Conservation (phyloP, 768 basidiomycete genomes). For the Lentinula sp. region DNA sequence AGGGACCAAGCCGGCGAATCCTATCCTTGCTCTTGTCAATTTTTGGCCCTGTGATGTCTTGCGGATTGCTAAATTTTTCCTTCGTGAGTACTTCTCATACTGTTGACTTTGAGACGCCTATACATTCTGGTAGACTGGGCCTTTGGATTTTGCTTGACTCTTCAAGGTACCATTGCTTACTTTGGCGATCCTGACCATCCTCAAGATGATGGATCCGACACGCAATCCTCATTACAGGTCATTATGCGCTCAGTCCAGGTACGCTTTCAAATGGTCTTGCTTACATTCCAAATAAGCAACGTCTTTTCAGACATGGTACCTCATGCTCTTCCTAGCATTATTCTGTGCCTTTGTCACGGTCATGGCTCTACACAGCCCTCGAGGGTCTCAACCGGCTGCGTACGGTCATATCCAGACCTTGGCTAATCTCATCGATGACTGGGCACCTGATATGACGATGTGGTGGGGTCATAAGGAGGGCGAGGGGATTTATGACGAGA, state of each 20-base stretch:
- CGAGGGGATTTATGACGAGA: not conserved
- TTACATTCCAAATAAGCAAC: not conserved
- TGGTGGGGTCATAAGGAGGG: conserved; percentile 18
- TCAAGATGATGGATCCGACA: not conserved
- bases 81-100: not conserved
- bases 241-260: not conserved
- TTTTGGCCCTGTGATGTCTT: not conserved
- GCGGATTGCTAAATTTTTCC: not conserved
- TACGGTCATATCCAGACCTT: conserved; percentile 28
- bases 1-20: not conserved
- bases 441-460: conserved; percentile 18
- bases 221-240: not conserved
- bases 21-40: not conserved
- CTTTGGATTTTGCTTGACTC: not conserved
- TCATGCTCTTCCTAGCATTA: not conserved
- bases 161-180: not conserved
- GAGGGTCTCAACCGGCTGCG: conserved; percentile 18
- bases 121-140: not conserved
- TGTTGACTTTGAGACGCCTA: not conserved
- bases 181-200: not conserved
- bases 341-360: not conserved
- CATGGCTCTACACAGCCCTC: not conserved
- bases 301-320: not conserved
- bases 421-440: conserved; percentile 27
- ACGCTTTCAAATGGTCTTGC: not conserved